phyloP scores from a whole-genome alignment of 306 rosid genomes.

The Begonia fuchsioides region DNA sequence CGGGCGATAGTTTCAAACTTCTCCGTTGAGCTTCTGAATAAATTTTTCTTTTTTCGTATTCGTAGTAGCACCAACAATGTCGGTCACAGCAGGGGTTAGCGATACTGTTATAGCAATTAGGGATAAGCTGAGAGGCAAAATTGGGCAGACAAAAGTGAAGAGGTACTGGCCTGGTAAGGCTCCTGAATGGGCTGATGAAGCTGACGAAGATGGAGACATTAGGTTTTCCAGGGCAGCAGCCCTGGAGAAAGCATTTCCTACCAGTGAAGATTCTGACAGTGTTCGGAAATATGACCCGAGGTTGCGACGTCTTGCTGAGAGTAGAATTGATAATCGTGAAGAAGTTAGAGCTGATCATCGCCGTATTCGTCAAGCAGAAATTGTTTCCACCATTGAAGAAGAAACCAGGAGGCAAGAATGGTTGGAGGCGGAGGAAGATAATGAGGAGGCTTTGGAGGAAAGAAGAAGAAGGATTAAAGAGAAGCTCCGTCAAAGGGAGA shows the following conservation, averaged over 20 bases:
- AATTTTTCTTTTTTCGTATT: no score
- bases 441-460: slow-evolving; percentile 65
- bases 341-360: slow-evolving; percentile 88
- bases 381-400: slow-evolving; percentile 80
- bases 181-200: slow-evolving; percentile 90
- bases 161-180: slow-evolving; percentile 97
- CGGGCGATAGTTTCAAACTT: no score
- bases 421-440: slow-evolving; percentile 67
- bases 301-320: slow-evolving; percentile 67
- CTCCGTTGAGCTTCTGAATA: no score
- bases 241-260: slow-evolving; percentile 63
- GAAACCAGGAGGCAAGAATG: slow-evolving; percentile 82
- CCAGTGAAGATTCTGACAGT: slow-evolving; percentile 30
- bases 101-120: slow-evolving; percentile 71
- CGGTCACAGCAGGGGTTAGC: slow-evolving; percentile 96
- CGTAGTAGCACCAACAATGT: slow-evolving; percentile 22
- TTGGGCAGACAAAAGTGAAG: slow-evolving; percentile 78
- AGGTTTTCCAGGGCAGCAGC: slow-evolving; percentile 42
- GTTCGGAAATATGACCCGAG: slow-evolving; percentile 65
- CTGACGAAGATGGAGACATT: slow-evolving; percentile 55
- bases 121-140: slow-evolving; percentile 90
- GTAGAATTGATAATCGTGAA: slow-evolving; percentile 71
- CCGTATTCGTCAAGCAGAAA: slow-evolving; percentile 85
- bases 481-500: slow-evolving; percentile 69
- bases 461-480: slow-evolving; percentile 62